phyloP scores from a whole-genome alignment of 208 protist species.

The Phytomonas sp. region DNA sequence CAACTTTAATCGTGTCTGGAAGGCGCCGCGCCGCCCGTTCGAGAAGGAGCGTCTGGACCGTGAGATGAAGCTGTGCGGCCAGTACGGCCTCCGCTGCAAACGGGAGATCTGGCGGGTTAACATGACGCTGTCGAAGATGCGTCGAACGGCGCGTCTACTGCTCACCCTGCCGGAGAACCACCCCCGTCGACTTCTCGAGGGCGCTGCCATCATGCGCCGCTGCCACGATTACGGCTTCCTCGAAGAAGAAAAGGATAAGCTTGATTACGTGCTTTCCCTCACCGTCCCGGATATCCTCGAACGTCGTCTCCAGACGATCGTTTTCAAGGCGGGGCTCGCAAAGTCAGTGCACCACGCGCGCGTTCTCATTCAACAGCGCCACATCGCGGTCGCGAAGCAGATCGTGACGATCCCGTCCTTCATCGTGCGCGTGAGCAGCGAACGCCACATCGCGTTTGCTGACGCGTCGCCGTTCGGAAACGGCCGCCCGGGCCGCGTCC shows the following conservation, averaged over 20 bases:
- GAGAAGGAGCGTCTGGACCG: constrained; percentile 99
- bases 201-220: constrained; percentile 98
- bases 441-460: constrained; percentile 98
- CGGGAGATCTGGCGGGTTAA: constrained; percentile 99
- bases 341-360: constrained; percentile 99
- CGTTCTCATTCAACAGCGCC: constrained; percentile 98
- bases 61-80: constrained; percentile 99
- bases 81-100: constrained; percentile 99
- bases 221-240: constrained; percentile 98
- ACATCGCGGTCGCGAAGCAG: constrained; percentile 99
- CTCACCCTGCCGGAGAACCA: constrained; percentile 99
- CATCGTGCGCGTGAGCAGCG: constrained; percentile 96
- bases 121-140: constrained; percentile 98
- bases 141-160: constrained; percentile 97
- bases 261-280: constrained; percentile 99
- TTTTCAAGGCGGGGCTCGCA: constrained; percentile 97
- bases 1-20: constrained; percentile 95
- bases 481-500: constrained; percentile 94
- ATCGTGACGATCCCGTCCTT: constrained; percentile 99
- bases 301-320: constrained; percentile 99
- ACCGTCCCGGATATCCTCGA: constrained; percentile 99
- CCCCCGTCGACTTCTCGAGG: constrained; percentile 95
- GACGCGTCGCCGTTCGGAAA: constrained; percentile 94
- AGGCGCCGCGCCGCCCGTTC: constrained; percentile 98
- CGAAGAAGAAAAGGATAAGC: constrained; percentile 97